A percentile compares a stretch with the other conserved stretches of the same genome.
Evolutionary conservation across 345 rosid genomes (phyloP).

Genomic region (Camelina sativa): DNA sequence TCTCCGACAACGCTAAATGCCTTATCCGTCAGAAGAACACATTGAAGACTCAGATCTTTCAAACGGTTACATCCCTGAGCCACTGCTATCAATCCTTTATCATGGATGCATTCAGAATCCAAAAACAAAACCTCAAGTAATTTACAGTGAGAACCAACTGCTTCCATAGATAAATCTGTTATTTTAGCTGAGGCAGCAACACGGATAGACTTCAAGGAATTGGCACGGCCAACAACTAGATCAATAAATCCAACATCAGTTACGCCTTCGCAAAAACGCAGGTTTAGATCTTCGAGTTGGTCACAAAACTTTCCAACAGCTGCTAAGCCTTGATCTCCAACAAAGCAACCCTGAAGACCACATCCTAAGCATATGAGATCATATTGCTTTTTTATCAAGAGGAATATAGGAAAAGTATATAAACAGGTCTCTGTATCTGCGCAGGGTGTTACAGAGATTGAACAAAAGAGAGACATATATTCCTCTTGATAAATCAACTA

Average conservation of each 20-base stretch:
- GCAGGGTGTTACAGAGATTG: not conserved
- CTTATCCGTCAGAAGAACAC: slow-evolving; percentile 72
- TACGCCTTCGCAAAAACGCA: slow-evolving; percentile 91
- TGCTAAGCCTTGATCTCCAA: slow-evolving; percentile 82
- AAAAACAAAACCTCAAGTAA: slow-evolving; percentile 66
- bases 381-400: not conserved
- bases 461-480: slow-evolving; percentile 2
- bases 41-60: slow-evolving; percentile 79
- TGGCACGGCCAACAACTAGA: slow-evolving; percentile 64
- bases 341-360: slow-evolving; percentile 75
- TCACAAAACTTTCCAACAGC: slow-evolving; percentile 74
- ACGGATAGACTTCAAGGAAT: slow-evolving; percentile 72
- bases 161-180: slow-evolving; percentile 71
- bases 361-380: slow-evolving; percentile 33
- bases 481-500: no score
- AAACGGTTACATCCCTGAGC: slow-evolving; percentile 74
- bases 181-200: slow-evolving; percentile 89
- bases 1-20: slow-evolving; percentile 72
- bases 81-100: slow-evolving; percentile 70
- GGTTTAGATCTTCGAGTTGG: slow-evolving; percentile 72
- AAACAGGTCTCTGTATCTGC: not conserved
- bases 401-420: not conserved
- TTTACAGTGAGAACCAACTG: slow-evolving; percentile 71
- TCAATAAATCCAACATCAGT: slow-evolving; percentile 76
- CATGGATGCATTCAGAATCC: slow-evolving; percentile 81